Conservation (phyloP, 306 rosid genomes). For the Cucumis cinereus region DNA sequence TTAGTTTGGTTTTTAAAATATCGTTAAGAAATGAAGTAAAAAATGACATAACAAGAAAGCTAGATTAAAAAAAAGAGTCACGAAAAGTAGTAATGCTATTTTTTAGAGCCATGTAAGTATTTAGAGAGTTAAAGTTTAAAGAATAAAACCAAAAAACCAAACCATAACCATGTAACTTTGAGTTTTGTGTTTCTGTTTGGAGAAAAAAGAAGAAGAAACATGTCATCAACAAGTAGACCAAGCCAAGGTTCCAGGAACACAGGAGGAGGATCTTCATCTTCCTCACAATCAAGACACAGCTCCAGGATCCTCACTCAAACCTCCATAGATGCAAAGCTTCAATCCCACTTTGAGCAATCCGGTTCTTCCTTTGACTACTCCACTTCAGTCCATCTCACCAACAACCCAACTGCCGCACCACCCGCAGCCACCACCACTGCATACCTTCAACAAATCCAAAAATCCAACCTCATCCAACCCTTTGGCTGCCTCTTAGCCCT, state of each 20-base stretch:
- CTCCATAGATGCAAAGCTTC: constrained; percentile 78
- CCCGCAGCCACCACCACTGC: constrained; percentile 55
- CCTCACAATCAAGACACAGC: constrained; percentile 49
- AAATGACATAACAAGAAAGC: too few relatives aligned
- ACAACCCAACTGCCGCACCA: constrained; percentile 21
- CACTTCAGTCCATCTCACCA: constrained; percentile 41
- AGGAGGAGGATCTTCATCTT: constrained; percentile 3
- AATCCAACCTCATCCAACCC: constrained; percentile 76
- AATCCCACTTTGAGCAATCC: constrained; percentile 67
- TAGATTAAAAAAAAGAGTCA: too few relatives aligned
- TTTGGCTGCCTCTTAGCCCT: constrained; percentile 83
- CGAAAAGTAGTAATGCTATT: too few relatives aligned
- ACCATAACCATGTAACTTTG: background rate
- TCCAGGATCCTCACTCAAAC: constrained; percentile 75
- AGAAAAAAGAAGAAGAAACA: constrained; percentile 41
- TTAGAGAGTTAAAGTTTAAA: too few relatives aligned
- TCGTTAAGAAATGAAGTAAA: too few relatives aligned
- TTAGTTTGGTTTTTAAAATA: too few relatives aligned
- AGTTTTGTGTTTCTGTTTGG: constrained; percentile 6
- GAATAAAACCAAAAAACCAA: too few relatives aligned
- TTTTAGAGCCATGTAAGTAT: too few relatives aligned
- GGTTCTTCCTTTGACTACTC: constrained; percentile 83
- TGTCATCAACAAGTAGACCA: constrained; percentile 75
- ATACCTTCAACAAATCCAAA: constrained; percentile 75
- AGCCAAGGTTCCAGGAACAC: constrained; percentile 59